Evolutionary conservation across 2,329 filamentous ascomycete genomes (phyloP).

Genomic region (Ascosphaera aggregata): DNA sequence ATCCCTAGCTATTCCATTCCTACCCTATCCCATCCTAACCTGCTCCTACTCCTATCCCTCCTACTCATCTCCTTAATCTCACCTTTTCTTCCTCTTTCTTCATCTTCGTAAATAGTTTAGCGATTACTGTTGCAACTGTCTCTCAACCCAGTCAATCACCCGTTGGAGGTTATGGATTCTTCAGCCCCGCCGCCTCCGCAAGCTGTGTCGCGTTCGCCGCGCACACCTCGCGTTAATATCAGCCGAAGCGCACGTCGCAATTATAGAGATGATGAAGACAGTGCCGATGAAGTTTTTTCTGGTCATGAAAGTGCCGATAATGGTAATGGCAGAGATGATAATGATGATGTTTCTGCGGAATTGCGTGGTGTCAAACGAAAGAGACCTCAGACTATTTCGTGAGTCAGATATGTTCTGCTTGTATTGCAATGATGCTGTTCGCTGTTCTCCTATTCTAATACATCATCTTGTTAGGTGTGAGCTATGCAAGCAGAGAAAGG

Average conservation of each 20-base stretch:
- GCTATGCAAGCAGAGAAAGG: conserved; percentile 13
- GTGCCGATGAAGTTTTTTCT: conserved; percentile 16
- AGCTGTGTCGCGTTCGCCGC: neutral
- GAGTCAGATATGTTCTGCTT: neutral
- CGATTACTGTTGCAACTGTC: no score
- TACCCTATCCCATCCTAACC: no score
- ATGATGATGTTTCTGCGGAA: conserved; percentile 1
- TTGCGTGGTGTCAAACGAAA: conserved; percentile 4
- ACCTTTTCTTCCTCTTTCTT: no score
- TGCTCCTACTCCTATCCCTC: no score
- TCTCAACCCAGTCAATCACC: no score
- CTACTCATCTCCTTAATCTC: no score
- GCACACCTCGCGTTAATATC: neutral
- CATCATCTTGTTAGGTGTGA: conserved; percentile 8
- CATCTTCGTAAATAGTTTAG: no score
- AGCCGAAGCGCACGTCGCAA: neutral
- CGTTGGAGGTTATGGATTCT: neutral
- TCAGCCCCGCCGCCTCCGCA: neutral
- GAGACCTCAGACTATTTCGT: conserved; percentile 6
- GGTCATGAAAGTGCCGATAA: conserved; percentile 14
- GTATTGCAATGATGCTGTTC: neutral
- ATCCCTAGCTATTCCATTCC: no score
- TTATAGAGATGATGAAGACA: conserved; percentile 6
- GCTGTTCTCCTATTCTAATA: neutral
- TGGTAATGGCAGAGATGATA: conserved; percentile 13